Evolutionary conservation across 768 basidiomycete genomes (phyloP), one percentile per base, ranked within the genome.

Genomic region (Leccinum rimulosum): DNA sequence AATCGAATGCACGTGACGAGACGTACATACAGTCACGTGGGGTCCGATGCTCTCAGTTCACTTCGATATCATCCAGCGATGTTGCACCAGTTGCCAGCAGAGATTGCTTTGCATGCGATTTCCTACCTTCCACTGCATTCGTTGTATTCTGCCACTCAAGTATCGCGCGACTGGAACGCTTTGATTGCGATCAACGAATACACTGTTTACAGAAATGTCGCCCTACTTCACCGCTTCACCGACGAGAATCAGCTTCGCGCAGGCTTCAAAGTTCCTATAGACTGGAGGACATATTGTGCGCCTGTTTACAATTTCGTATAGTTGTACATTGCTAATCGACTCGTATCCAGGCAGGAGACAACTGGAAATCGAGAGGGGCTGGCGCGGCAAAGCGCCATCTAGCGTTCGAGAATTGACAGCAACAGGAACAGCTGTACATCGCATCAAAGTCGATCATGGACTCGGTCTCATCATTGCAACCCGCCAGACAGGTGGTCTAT

Each of bases 381-480:
- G 88, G 89, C 62, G 72, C 2, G 89, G 84, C 7, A 72, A 74
- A 38, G 81, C 75, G 0, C 75, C 78, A 3, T 82, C 82, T 11
- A 61, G 62, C 3, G 65, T 74, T 14, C 77, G 70, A 22, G 59
- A 72, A n/a, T 70, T 81, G 38, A 61, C 67, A 1, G 57, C 68
- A 8, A 64, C 75, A 6, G 75, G 79, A 22, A 61, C 63, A 27
- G 64, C 68, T 4, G 84, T 89, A 0, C 89, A 92, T 71, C 83
- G 89, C 7, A 84, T 92, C 74, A 93, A 93, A 72, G 80, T 88
- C 22, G 91, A 93, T 57, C 83, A 88, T 64, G 71, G 76, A 33
- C 77, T 76, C 10, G 82, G 84, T 3, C 76, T 87, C 25, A 74
- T 87, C 52, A 81, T 92, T 45, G 80, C 81, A 3, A 90, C 89